Percentiles rank a stretch among this genome's conserved stretches.
Conservation (phyloP, 768 basidiomycete species). For the Lanmaoa pseudosensibilis region DNA sequence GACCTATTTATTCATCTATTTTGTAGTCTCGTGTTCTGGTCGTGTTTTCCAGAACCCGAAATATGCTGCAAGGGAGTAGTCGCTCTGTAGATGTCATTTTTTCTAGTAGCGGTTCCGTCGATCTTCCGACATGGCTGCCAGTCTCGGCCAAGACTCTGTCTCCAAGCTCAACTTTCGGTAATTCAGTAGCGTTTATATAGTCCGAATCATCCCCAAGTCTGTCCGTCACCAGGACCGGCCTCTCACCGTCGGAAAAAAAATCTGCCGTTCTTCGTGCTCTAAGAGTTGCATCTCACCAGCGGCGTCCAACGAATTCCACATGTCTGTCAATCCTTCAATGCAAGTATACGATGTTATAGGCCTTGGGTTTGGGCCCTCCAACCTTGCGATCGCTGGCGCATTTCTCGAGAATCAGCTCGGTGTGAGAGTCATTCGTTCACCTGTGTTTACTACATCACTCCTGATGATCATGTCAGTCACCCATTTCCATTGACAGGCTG, state of each 20-base stretch:
- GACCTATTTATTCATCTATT: not conserved
- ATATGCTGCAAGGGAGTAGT: not conserved
- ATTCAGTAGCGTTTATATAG: not conserved
- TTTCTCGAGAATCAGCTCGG: conserved; percentile 40
- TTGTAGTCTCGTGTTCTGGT: not conserved
- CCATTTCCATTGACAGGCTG: conserved; percentile 29
- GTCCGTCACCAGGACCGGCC: not conserved
- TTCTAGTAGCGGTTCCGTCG: not conserved
- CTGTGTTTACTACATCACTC: not conserved
- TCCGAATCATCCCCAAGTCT: not conserved
- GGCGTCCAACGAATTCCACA: not conserved
- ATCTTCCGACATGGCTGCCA: not conserved
- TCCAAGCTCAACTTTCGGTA: not conserved
- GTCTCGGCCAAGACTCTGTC: not conserved
- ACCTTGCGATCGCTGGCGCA: conserved; percentile 51
- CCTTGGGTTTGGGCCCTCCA: conserved; percentile 54
- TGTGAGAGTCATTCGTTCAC: conserved; percentile 8
- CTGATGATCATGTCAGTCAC: conserved; percentile 8
- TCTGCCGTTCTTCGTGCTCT: not conserved
- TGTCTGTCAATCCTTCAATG: not conserved
- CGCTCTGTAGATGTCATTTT: no score
- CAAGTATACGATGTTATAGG: conserved; percentile 46
- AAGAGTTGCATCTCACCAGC: not conserved
- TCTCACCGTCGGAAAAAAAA: not conserved
- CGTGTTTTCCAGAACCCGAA: not conserved